Evolutionary conservation across 371 early-diverging fungal species (phyloP), one percentile per base, ranked within the genome.

Genomic region (Mucor irregularis): DNA sequence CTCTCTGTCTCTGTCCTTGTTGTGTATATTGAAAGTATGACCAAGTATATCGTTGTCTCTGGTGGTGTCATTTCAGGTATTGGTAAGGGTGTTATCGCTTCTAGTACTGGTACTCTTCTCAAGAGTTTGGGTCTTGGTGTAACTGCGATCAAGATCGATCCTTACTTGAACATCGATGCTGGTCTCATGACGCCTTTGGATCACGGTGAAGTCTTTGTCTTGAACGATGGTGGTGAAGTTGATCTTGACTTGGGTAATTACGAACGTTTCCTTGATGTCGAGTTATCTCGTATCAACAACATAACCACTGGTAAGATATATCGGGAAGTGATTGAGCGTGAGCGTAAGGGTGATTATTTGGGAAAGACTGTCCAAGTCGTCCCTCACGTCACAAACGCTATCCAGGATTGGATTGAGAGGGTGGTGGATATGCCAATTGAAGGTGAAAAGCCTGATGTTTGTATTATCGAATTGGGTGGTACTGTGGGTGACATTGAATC

Each of bases 231-330:
- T 49, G 98, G 97, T 61, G 99, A 99, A 74, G 98, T 99, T 39
- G 99, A 99, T 78, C 84, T 99, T 46, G 99, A 99, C 76, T 84
- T 99, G 37, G 99, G 99, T 50, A 98, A 97, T 84, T 99, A 98
- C 74, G 99, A 99, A 82, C 90, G 99, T 49, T 99, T 97, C 81
- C 75, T 98, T 58, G 95, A 94, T 68, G 84, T 98, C 6, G 88
- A 89, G 21, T 81, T 99, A 62, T 91, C 95, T 31, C 86, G 91
- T 34, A 89, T 94, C 72, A 99, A 99, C 88, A 95, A 95, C 74
- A 96, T 99, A 62, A 98, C 99, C n/a, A 95, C 99, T 28, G 99
- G 99, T 70, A 98, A 99, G 74, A 93, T 99, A 64, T 96, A 98
- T 81, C 82, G 88, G 35, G 84, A 90, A 64, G 94, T 99, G 22